A percentile compares a stretch with the other conserved stretches of the same genome.
Conservation (phyloP, 2,329 filamentous ascomycete genomes). For the Arthrobotrys megalospora region DNA sequence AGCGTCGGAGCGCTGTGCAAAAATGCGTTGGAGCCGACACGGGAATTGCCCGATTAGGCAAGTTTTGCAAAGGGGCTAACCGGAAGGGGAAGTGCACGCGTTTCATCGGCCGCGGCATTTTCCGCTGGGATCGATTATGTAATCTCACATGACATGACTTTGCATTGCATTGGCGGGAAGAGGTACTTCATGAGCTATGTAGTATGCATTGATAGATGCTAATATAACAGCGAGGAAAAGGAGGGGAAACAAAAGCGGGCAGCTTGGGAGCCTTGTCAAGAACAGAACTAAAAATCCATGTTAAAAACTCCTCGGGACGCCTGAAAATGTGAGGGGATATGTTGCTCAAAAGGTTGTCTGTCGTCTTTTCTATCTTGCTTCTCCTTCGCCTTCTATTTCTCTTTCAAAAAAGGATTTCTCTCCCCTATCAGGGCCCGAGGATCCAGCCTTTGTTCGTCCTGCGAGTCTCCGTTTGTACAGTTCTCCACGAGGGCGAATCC, state of each 20-base stretch:
- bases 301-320: conserved; percentile 54
- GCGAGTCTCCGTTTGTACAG: conserved; percentile 12
- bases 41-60: conserved; percentile 15
- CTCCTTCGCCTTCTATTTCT: conserved; percentile 2
- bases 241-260: background rate
- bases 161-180: no score
- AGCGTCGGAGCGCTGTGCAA: conserved; percentile 41
- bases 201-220: conserved; percentile 26
- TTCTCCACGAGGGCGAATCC: conserved; percentile 7
- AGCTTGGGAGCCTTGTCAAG: background rate
- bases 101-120: conserved; percentile 42
- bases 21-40: conserved; percentile 42
- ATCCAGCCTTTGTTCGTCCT: background rate
- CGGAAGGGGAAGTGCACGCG: conserved; percentile 20
- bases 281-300: conserved; percentile 24
- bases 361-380: conserved; percentile 13
- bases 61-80: conserved; percentile 9
- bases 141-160: conserved; percentile 5
- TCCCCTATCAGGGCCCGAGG: background rate
- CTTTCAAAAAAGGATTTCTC: background rate
- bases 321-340: conserved; percentile 58
- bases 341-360: conserved; percentile 2
- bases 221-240: conserved; percentile 12
- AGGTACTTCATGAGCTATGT: no score
- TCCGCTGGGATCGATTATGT: conserved; percentile 18